A percentile compares a stretch with the other conserved stretches of the same genome.
phyloP scores from a whole-genome alignment of 2,329 filamentous ascomycete species.

The Colletotrichum liriopes region DNA sequence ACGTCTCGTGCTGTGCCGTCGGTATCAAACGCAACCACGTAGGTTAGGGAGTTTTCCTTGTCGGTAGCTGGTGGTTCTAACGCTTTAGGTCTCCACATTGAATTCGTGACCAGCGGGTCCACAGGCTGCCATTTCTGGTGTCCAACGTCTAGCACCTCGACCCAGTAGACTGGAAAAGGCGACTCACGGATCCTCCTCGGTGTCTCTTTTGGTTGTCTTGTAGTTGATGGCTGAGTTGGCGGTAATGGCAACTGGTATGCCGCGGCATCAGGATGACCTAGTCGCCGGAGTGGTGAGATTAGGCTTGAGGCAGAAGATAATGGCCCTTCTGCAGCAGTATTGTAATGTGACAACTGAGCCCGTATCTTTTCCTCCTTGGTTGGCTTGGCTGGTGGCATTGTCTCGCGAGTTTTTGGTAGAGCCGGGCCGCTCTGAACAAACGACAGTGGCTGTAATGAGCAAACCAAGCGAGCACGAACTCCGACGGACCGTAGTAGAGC shows the following conservation, averaged over 20 bases:
- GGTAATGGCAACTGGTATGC: constrained; percentile 65
- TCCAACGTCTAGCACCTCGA: constrained; percentile 89
- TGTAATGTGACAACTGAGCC: constrained; percentile 59
- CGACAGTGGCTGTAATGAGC: constrained; percentile 87
- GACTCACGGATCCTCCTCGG: constrained; percentile 75
- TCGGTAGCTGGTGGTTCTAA: constrained; percentile 90
- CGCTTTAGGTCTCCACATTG: constrained; percentile 79
- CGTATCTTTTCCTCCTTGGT: constrained; percentile 55
- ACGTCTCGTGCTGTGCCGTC: constrained; percentile 87
- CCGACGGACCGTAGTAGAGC: constrained; percentile 87
- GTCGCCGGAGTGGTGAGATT: constrained; percentile 61
- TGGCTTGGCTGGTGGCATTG: constrained; percentile 50
- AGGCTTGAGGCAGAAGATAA: constrained; percentile 49
- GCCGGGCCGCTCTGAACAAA: constrained; percentile 72
- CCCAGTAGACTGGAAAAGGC: constrained; percentile 90
- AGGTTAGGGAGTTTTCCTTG: constrained; percentile 81
- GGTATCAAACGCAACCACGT: constrained; percentile 88
- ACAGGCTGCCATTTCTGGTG: constrained; percentile 93
- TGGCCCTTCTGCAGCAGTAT: constrained; percentile 44
- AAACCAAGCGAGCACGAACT: constrained; percentile 86
- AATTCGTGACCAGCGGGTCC: constrained; percentile 86
- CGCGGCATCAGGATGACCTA: constrained; percentile 70
- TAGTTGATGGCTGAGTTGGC: constrained; percentile 55
- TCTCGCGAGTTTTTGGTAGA: constrained; percentile 59
- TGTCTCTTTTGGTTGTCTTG: constrained; percentile 49